These are phyloP conservation scores for Candida palmyrensis DNA, from an alignment of 805 yeast genomes.

Conservation along the genomic window DNA sequence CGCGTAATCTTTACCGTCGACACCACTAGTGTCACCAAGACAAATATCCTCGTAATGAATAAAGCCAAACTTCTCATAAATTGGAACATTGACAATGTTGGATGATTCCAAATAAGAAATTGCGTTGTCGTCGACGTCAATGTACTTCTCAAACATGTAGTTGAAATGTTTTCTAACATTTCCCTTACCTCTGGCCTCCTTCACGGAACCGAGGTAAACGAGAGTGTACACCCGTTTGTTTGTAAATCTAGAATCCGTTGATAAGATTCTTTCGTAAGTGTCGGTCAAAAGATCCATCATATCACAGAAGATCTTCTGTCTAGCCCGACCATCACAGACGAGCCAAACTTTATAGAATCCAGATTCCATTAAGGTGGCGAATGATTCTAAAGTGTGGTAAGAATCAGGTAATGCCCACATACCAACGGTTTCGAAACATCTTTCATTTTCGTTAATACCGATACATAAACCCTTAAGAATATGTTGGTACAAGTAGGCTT, in stretches of 20 bases:
- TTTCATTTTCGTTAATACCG: constrained; percentile 42
- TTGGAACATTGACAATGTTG: constrained; percentile 42
- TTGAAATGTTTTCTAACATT: constrained; percentile 47
- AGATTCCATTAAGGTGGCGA: constrained; percentile 43
- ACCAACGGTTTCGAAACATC: constrained; percentile 48
- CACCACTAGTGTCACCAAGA: constrained; percentile 30
- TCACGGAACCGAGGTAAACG: constrained; percentile 42
- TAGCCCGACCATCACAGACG: constrained; percentile 42
- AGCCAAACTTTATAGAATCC: constrained; percentile 51
- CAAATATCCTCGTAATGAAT: constrained; percentile 44
- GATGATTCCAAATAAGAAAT: constrained; percentile 50
- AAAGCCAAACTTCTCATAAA: constrained; percentile 49
- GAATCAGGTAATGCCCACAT: constrained; percentile 49
- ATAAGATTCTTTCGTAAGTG: constrained; percentile 38
- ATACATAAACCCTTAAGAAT: constrained; percentile 45
- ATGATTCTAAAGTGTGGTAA: constrained; percentile 32
- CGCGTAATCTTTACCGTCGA: constrained; percentile 37
- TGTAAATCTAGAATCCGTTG: constrained; percentile 33
- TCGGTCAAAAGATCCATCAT: constrained; percentile 50
- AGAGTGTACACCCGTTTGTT: constrained; percentile 36
- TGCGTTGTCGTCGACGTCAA: constrained; percentile 35
- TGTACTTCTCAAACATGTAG: constrained; percentile 40
- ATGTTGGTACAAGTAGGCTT: constrained; percentile 47
- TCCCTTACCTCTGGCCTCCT: constrained; percentile 50
- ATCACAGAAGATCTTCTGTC: constrained; percentile 44